Base-by-base conservation (phyloP, 306 rosid species). In the Mucuna pruriens region DNA sequence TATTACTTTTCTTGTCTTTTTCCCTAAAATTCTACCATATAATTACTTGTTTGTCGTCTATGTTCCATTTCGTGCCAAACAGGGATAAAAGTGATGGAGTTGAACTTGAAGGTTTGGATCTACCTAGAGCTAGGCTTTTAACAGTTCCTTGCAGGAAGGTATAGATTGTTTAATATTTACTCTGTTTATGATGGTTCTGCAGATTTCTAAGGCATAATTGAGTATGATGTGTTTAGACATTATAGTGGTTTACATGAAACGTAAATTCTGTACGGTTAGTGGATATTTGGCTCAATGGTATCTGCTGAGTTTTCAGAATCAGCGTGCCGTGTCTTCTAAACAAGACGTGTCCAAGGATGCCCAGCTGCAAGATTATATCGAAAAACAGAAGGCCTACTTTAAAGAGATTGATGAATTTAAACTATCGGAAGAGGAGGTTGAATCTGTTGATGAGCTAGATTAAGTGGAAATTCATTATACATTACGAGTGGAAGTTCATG, bases 371-470 rank as follows among this genome's bases (percentile, higher is more conserved):
- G 95, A 89, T 62, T 91, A 85, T 75, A 82, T 94, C 8, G 82
- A 86, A 71, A 77, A 90, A 78, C 94, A 94, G 85, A 86, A 65
- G 45, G 92, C 97, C 0, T 92, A 92, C 80, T 91, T 82, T 77
- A 89, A 86, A 54, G 97, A 92, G 87, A 76, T 94, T 9, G 95
- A 94, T 84, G 88, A 89, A 79, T 92, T 86, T 74, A 80, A 90
- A 71, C 87, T 94, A 29, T 68, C 78, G 5, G 94, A 77, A 46
- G 98, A 94, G 85, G 98, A 87, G 83, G 92, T 87, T 72, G 87
- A 88, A 44, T 87, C 89, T 58, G 61, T 29, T 63, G 63, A 51
- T 39, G 89, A 89, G 74, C 81, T 87, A 60, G 94, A 92, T n/a
- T 89, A 70, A 49, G 84, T 55, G 70, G 61, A n/a, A n/a, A n/a